phyloP scores from a whole-genome alignment of 192 early-diverging fungal genomes.

The Coemansia sp. region DNA sequence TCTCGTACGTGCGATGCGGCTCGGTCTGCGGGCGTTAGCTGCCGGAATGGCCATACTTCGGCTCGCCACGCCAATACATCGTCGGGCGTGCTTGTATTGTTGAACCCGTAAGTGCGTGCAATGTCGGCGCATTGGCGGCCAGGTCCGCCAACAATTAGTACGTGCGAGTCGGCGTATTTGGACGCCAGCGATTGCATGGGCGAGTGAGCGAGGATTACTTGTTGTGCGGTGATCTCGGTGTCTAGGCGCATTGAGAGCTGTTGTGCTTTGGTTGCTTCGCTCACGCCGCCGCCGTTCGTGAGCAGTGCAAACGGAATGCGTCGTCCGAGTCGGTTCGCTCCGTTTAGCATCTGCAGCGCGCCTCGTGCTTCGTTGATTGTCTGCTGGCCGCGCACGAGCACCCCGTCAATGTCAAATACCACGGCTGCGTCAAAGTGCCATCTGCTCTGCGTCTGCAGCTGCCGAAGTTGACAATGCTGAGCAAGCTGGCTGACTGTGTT shows the following conservation, averaged over 20 bases:
- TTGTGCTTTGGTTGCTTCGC: constrained; percentile 68
- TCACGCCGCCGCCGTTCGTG: constrained; percentile 87
- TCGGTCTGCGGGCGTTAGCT: no score
- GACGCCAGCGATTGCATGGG: constrained; percentile 73
- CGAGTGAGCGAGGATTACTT: constrained; percentile 82
- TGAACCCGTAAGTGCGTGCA: constrained; percentile 70
- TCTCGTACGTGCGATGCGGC: no score
- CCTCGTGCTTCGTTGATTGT: constrained; percentile 66
- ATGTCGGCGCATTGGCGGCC: constrained; percentile 61
- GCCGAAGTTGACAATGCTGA: constrained; percentile 7
- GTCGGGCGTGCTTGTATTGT: constrained; percentile 62
- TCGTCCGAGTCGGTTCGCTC: constrained; percentile 53
- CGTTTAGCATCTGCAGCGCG: constrained; percentile 67
- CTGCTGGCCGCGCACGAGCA: constrained; percentile 77
- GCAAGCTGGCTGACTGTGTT: background rate
- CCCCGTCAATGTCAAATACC: constrained; percentile 85
- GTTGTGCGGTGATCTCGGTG: constrained; percentile 59
- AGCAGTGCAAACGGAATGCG: constrained; percentile 75
- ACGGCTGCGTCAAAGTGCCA: constrained; percentile 53
- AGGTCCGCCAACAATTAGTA: constrained; percentile 75
- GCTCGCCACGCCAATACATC: constrained; percentile 68
- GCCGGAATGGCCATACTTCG: constrained; percentile 67
- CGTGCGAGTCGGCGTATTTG: constrained; percentile 61
- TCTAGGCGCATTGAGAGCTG: constrained; percentile 63
- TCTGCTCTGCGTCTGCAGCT: constrained; percentile 13